Conservation (phyloP, 257 asterid species). For the Galeopsis tetrahit region DNA sequence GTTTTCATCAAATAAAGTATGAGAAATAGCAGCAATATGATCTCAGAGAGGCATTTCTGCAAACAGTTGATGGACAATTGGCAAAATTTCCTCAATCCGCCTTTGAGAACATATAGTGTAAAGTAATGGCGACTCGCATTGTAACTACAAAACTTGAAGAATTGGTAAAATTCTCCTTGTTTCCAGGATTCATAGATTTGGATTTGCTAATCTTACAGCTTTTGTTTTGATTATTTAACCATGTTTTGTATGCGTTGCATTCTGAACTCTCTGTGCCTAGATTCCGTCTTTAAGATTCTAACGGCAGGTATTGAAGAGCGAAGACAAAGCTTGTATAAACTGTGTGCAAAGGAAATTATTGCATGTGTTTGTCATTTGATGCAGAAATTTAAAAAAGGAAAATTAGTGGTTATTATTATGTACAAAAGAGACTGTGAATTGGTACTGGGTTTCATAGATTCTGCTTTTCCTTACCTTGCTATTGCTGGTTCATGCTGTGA, state of each 20-base stretch:
- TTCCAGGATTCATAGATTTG: background rate
- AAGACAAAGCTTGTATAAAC: background rate
- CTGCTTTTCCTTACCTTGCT: background rate
- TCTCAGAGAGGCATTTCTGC: conserved; percentile 13
- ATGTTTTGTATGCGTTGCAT: conserved; percentile 1
- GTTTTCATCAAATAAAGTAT: background rate
- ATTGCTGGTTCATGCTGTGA: background rate
- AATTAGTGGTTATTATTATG: background rate
- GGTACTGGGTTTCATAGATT: background rate
- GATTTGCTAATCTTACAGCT: background rate
- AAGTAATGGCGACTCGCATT: conserved; percentile 29
- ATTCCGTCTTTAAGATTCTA: background rate
- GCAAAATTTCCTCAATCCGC: conserved; percentile 1
- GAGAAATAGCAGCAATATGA: background rate
- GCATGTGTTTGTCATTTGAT: background rate
- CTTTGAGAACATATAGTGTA: background rate
- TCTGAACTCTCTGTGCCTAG: background rate
- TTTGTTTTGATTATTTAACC: background rate
- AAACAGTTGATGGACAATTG: conserved; percentile 21
- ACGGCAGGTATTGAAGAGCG: background rate
- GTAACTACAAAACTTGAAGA: conserved; percentile 36
- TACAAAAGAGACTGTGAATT: background rate
- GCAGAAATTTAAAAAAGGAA: background rate
- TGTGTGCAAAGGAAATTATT: background rate
- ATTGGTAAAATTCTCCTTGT: conserved; percentile 32